Base-by-base conservation (phyloP, 352 stramenopile genomes). In the Detonula confervacea region DNA sequence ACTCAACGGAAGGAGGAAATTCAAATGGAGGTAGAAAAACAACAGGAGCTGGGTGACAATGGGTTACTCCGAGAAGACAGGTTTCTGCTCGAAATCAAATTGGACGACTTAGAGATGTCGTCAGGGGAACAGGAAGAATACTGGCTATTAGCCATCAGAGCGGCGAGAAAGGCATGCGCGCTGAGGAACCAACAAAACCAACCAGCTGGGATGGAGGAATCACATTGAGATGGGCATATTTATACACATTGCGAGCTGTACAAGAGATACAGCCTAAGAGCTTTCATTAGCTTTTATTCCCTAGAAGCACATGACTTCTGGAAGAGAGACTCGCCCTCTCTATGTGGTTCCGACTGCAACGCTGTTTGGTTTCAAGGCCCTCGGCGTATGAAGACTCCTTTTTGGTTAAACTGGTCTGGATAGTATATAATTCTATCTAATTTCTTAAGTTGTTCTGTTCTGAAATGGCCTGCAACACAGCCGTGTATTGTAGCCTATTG, bases 71-170 rank as follows among this genome's bases (percentile, higher is more conserved):
- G 44, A 27, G 27, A 69, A 9, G 68, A 77, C 20, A 22, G 30
- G 24, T 77, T 52, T 42, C 37, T 77, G 25, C 49, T 77, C 29
- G 56, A 77, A 20, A 22, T 77, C 4, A 77, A 77, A 9, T 20
- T 70, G 37, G 42, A 66, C 27, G 68, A 77, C 20, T 16, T 69
- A 0, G 46, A 59, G 33, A 60, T 44, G 11, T 42, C 33, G 27
- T 65, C 27, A 1, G 55, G 35, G 27, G 67, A 77, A 35, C n/a
- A 51, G 8, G 20, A 69, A 16, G 39, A 67, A 20, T 77, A 77
- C 29, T 77, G 67, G 67, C 55, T 77, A n/a, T 37, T 77, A 3
- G 24, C 39, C 27, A 57, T 69, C 7, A 12, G 39, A 20, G 55
- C 67, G 1, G 56, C 67, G 22, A 59, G 67, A 25, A 3, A 60